Percentiles rank a stretch among this genome's conserved stretches.
These are phyloP conservation scores for Histomonas meleagridis DNA, from an alignment of 208 protist genomes.

Conservation along the genomic window DNA sequence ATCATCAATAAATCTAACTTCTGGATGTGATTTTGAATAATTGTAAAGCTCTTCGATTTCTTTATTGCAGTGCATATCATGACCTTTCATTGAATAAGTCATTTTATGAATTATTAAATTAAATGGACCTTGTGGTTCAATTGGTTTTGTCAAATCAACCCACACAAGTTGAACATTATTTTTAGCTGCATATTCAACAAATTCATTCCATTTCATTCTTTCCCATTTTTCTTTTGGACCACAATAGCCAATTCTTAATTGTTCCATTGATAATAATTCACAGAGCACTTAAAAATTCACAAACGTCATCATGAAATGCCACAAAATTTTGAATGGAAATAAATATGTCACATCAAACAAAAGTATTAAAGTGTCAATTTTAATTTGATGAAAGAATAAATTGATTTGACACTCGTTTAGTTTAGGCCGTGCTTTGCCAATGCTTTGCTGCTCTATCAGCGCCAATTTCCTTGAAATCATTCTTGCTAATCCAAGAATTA, in stretches of 20 bases:
- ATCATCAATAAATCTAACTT: constrained; percentile 24
- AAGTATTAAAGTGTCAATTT: no score
- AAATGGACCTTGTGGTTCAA: neutral
- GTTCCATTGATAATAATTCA: neutral
- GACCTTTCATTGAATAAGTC: neutral
- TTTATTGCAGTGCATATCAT: neutral
- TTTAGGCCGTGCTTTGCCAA: no score
- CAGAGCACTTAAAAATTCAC: no score
- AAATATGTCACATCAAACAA: no score
- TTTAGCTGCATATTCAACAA: neutral
- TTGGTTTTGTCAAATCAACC: neutral
- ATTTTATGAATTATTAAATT: constrained; percentile 33
- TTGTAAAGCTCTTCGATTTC: neutral
- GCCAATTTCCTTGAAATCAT: neutral
- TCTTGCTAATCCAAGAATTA: neutral
- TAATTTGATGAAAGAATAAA: no score
- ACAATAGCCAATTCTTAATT: neutral
- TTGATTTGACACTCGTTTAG: no score
- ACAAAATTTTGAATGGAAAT: no score
- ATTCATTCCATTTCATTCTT: neutral
- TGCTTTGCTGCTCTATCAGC: no score
- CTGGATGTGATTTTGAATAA: constrained; percentile 20
- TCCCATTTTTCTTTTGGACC: neutral
- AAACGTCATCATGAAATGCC: no score
- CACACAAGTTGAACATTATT: neutral